Base-by-base conservation (phyloP, 2,329 filamentous ascomycete species). In the Trichoderma sp. region DNA sequence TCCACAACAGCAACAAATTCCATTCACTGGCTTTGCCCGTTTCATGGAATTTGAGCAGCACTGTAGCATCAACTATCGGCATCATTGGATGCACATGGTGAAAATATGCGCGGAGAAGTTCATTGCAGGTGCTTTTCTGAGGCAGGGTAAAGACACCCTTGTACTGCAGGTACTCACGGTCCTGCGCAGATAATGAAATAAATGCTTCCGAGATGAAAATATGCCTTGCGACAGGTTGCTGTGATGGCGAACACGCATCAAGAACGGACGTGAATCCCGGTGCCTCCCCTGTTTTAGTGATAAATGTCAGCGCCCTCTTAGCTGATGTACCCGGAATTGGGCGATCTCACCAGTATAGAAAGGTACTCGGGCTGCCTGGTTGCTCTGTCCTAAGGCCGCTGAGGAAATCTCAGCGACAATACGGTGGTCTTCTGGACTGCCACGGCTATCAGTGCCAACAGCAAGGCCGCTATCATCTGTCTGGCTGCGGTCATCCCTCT, bases 1-100 rank as follows among this genome's bases (percentile, higher is more conserved):
- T 65, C 63, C 63, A 65, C 13, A 65, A 10, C 17, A 65, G 25
- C 1, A 65, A 52, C 27, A 58, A 54, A 25, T 58, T 65, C 45
- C 50, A 45, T 22, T 39, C 52, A n/a, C 37, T 45, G 5, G 63
- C 35, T 17, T 54, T 42, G 15, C 52, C 37, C 1, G 27, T 59
- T 25, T 58, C 35, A 22, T 57, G 52, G 2, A 45, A 53, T 6
- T 56, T 65, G 17, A 65, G 63, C 2, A 65, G 10, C 15, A 65
- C 48, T 4, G 63, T 34, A 5, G 63, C 52, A 65, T 65, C 63
- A 34, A 65, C 63, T 15, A 65, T 32, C 1, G 63, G 63, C 63
- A 65, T 45, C 32, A 57, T 29, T 9, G 52, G 52, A 29, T 65
- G 63, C 7, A 65, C 52, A 58, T 65, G 63, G 42, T 65, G 63